Evolutionary conservation across 495 filamentous ascomycete species (phyloP).

Genomic region (Penicillium simplicissimum): DNA sequence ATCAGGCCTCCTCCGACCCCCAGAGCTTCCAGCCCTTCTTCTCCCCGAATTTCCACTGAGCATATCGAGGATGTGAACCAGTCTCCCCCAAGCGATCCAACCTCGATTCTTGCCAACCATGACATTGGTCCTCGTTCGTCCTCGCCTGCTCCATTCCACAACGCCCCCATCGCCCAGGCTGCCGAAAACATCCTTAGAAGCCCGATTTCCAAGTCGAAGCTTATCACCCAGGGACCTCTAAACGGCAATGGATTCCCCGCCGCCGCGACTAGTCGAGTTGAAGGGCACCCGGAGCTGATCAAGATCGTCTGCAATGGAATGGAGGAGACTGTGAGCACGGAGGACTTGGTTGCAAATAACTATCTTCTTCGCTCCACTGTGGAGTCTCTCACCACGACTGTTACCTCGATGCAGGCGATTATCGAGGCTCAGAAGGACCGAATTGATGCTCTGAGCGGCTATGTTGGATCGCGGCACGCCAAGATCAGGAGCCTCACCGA

Average conservation of each 20-base stretch:
- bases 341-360: neutral
- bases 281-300: slow-evolving; percentile 1
- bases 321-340: neutral
- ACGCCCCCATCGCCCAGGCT: neutral
- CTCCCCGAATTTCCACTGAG: neutral
- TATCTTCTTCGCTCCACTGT: slow-evolving; percentile 1
- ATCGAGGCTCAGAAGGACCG: neutral
- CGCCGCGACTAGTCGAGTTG: neutral
- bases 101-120: neutral
- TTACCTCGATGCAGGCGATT: neutral
- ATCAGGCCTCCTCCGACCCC: neutral
- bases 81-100: neutral
- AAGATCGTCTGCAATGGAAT: neutral
- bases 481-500: neutral
- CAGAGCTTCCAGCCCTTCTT: neutral
- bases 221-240: neutral
- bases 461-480: neutral
- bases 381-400: neutral
- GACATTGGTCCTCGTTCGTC: neutral
- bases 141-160: neutral
- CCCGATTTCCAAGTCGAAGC: slow-evolving; percentile 1
- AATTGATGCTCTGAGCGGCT: neutral
- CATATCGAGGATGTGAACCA: neutral
- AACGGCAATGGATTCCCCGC: neutral
- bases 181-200: neutral